A percentile compares a stretch with the other conserved stretches of the same genome.
Evolutionary conservation across 2,329 filamentous ascomycete genomes (phyloP).

Genomic region (Hypoxylon sp.): DNA sequence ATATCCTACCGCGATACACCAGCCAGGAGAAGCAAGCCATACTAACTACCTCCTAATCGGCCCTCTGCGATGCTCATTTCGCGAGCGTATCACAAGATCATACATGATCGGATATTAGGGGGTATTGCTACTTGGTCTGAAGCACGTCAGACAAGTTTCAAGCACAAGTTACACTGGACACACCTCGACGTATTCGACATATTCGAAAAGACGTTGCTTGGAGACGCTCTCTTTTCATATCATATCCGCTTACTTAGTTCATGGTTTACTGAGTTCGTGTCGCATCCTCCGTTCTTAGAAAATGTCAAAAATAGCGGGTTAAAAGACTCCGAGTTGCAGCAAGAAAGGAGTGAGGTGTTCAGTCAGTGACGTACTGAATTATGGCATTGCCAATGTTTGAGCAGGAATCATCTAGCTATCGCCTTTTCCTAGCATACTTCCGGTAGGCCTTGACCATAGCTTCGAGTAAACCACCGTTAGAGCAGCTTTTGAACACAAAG

Average conservation of each 20-base stretch:
- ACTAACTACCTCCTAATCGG: background rate
- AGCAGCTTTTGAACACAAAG: background rate
- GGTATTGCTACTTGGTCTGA: background rate
- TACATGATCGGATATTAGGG: slow-evolving; percentile 25
- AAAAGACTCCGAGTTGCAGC: background rate
- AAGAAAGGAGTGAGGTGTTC: background rate
- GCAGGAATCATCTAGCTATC: background rate
- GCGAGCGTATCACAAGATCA: slow-evolving; percentile 13
- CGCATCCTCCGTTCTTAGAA: too few species aligned
- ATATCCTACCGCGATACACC: background rate
- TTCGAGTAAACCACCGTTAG: slow-evolving; percentile 1
- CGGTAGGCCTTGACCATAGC: background rate
- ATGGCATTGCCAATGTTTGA: background rate
- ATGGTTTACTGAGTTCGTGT: background rate
- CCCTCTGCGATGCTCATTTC: slow-evolving; percentile 6
- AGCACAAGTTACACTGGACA: background rate
- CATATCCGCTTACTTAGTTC: background rate
- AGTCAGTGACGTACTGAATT: background rate
- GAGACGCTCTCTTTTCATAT: background rate
- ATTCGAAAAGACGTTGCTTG: background rate
- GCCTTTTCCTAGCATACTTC: slow-evolving; percentile 1
- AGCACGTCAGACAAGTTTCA: slow-evolving; percentile 16
- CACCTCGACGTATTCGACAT: slow-evolving; percentile 1
- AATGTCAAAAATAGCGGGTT: too few species aligned
- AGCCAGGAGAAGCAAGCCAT: background rate